These are phyloP conservation scores for Mucor mucedo DNA, from an alignment of 371 early-diverging fungal genomes.

Conservation along the genomic window DNA sequence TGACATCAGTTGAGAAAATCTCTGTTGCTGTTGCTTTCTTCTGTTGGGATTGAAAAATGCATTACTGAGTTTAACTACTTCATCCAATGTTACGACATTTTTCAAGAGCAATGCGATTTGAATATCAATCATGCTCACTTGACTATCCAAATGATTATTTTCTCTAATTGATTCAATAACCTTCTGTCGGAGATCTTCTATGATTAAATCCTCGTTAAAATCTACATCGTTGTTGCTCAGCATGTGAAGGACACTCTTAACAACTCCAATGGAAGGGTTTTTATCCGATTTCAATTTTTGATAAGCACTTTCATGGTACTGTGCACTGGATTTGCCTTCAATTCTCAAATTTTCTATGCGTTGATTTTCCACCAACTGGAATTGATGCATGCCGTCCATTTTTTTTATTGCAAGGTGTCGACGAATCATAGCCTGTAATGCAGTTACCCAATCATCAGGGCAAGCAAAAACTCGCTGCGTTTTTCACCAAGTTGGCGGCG, in stretches of 20 bases:
- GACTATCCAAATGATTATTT: slow-evolving; percentile 82
- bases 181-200: slow-evolving; percentile 87
- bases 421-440: slow-evolving; percentile 26
- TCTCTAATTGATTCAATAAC: slow-evolving; percentile 91
- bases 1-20: slow-evolving; percentile 47
- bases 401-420: slow-evolving; percentile 16
- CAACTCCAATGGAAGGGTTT: slow-evolving; percentile 80
- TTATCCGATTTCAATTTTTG: slow-evolving; percentile 54
- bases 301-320: slow-evolving; percentile 23
- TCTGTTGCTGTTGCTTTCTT: slow-evolving; percentile 56
- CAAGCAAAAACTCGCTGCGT: slow-evolving; percentile 13
- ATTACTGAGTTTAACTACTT: slow-evolving; percentile 76
- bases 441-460: slow-evolving; percentile 31
- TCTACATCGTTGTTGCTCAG: slow-evolving; percentile 92
- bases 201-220: slow-evolving; percentile 87
- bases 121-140: slow-evolving; percentile 91
- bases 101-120: slow-evolving; percentile 97
- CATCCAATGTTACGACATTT: slow-evolving; percentile 95
- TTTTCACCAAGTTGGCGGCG: slow-evolving; percentile 26
- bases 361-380: slow-evolving; percentile 6
- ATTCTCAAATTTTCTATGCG: background rate
- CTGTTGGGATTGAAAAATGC: slow-evolving; percentile 50
- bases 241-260: slow-evolving; percentile 90
- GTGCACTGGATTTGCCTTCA: slow-evolving; percentile 12
- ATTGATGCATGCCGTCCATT: slow-evolving; percentile 5